Conservation (phyloP, 2,329 filamentous ascomycete genomes). For the Talaromyces sp. region DNA sequence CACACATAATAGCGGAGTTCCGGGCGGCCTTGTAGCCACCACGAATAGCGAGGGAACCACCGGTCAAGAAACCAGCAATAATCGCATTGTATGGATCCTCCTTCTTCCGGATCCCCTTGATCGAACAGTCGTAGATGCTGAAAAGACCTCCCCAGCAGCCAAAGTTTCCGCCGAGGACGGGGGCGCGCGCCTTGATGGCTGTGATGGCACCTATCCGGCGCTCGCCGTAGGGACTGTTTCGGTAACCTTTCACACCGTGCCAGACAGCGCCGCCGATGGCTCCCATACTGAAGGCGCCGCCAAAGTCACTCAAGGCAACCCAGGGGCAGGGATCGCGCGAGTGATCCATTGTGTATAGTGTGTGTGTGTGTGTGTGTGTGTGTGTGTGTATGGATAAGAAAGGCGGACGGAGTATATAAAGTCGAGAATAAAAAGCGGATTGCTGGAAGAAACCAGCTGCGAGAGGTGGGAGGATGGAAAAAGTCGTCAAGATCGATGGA, state of each 20-base stretch:
- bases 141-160: constrained; percentile 97
- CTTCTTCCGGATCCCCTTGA: constrained; percentile 91
- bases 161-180: constrained; percentile 95
- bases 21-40: constrained; percentile 87
- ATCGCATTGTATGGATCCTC: constrained; percentile 98
- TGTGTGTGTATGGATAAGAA: background rate
- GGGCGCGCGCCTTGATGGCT: constrained; percentile 94
- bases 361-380: background rate
- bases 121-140: constrained; percentile 91
- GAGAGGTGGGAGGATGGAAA: background rate
- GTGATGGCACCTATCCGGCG: constrained; percentile 92
- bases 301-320: constrained; percentile 95
- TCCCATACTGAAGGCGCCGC: constrained; percentile 94
- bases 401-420: background rate
- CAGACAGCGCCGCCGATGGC: constrained; percentile 78
- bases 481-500: background rate
- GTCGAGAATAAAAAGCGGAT: background rate
- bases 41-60: constrained; percentile 82
- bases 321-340: constrained; percentile 12
- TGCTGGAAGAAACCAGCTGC: background rate
- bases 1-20: constrained; percentile 95
- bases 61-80: constrained; percentile 94
- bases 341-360: constrained; percentile 8
- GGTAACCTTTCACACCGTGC: constrained; percentile 94
- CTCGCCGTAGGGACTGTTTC: constrained; percentile 87